A percentile compares a stretch with the other conserved stretches of the same genome.
Evolutionary conservation across 2,329 filamentous ascomycete species (phyloP).

Genomic region (Cladosporium austrohemisphaericum): DNA sequence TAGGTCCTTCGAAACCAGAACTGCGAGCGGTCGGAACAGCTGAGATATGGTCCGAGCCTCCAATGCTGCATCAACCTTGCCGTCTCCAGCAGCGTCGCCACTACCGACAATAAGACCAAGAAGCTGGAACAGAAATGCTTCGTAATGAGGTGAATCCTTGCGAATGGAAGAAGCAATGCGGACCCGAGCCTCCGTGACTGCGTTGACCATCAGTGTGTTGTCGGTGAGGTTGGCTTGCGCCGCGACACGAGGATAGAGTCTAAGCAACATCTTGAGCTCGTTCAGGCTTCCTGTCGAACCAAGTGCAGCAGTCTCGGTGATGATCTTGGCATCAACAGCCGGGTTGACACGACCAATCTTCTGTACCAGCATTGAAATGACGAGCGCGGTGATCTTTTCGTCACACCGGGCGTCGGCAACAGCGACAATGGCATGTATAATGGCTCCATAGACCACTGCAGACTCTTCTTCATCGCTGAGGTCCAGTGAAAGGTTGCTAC

Average conservation of each 20-base stretch:
- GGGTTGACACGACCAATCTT: constrained; percentile 83
- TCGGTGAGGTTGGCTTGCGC: constrained; percentile 69
- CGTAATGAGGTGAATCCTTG: constrained; percentile 69
- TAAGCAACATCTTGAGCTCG: constrained; percentile 82
- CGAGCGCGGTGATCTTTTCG: constrained; percentile 86
- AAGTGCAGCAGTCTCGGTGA: constrained; percentile 74
- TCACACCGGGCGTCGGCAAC: constrained; percentile 79
- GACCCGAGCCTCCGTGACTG: constrained; percentile 74
- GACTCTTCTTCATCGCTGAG: constrained; percentile 74
- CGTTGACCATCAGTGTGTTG: constrained; percentile 63
- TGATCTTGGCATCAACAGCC: constrained; percentile 77
- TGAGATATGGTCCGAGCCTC: constrained; percentile 84
- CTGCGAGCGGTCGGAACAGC: constrained; percentile 79
- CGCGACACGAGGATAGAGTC: constrained; percentile 72
- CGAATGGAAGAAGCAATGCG: constrained; percentile 69
- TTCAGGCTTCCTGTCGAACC: constrained; percentile 72
- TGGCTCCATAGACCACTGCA: constrained; percentile 71
- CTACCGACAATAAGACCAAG: constrained; percentile 86
- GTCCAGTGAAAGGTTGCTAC: constrained; percentile 75
- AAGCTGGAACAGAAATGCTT: constrained; percentile 78
- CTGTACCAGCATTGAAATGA: constrained; percentile 93
- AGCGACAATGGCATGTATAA: constrained; percentile 93
- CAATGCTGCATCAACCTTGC: constrained; percentile 56
- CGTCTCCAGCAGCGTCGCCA: constrained; percentile 67
- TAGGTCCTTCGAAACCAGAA: constrained; percentile 67